Base-by-base conservation (phyloP, 371 early-diverging fungal genomes). In the Mortierella sp. region DNA sequence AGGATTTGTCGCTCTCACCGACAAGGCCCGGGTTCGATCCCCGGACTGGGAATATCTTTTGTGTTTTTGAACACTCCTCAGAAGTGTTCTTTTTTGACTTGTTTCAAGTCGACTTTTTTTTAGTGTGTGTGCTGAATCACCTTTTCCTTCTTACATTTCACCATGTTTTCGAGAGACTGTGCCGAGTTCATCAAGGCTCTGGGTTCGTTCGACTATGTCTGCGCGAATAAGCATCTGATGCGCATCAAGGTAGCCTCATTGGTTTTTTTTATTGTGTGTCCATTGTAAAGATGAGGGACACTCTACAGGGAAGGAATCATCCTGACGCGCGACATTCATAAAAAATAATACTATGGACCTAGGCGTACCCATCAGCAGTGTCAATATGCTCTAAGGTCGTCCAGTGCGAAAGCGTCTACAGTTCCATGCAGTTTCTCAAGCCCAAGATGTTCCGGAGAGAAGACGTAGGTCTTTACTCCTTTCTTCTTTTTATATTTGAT, bases 171-270 rank as follows among this genome's bases (percentile, higher is more conserved):
- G 8, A 47, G 55, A 31, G 83, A 83, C 43, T 83, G 79, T 47
- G 79, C 79, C n/a, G 79, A 83, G 64, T 73, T 78, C 39, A 72
- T 90, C 69, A 88, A 88, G 68, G 91, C 91, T 43, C 45, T 91
- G 19, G 91, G 91, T 19, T 86, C 91, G 1, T 91, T 91, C 81
- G 91, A 91, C 74, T 91, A 89, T 85, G 80, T 66, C 53, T 89
- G 90, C 44, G 89, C 90, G 19, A 89, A 86, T 64, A 91, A 87
- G 71, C 79, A 88, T 22, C 73, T 85, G 19, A 55, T 88, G n/a
- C 85, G 85, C 52, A 65, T 88, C 39, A 87, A 89, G 78, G 89
- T 86, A 74, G 14, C 24, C n/a, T 14, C 41, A 13, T 19, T 47
- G 70, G 10, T 40, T n/a, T 26, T 65, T 47, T 29, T 47, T 37